Evolutionary conservation across 208 protist genomes (phyloP), one percentile per base, ranked within the genome.

Genomic region (Crithidia brevicula): DNA sequence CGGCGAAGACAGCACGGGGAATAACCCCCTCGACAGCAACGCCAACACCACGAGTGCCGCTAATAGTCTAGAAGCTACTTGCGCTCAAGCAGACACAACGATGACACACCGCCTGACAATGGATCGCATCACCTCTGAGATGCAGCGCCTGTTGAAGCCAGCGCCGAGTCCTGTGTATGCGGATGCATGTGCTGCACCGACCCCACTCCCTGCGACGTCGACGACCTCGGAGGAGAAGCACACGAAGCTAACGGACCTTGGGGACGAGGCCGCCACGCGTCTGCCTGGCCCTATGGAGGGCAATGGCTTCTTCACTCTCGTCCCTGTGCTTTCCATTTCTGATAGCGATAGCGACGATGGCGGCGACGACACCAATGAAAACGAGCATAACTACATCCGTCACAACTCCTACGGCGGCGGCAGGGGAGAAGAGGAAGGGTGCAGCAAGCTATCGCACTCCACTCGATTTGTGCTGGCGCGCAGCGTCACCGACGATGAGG

Each of bases 381-480:
- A n/a, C n/a, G n/a, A n/a, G n/a, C n/a, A n/a, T n/a, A n/a, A n/a
- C n/a, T n/a, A n/a, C n/a, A n/a, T n/a, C n/a, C n/a, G n/a, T n/a
- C n/a, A n/a, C n/a, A n/a, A n/a, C n/a, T n/a, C n/a, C n/a, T n/a
- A 28, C 8, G 33, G 34, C 20, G 34, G 4, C 28, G 20, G 52
- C 23, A 4, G 54, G 22, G 1, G 54, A 60, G 7, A 23, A 33
- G 10, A 40, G 42, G 0, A 27, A 10, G 7, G 58, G 25, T 3
- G 25, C 40, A 20, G 30, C 11, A 27, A 13, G 4, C 3, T 63
- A 1, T 63, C 43, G 6, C n/a, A 25, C 43, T 63, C 42, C 5
- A 52, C 43, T 3, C 58, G 58, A 4, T 63, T 63, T 40, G 58
- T 63, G 43, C 42, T 63, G 42, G n/a, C 30, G 7, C 58, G 58